These are phyloP conservation scores for Scutellaria barbata DNA, from an alignment of 257 asterid genomes.

Conservation along the genomic window DNA sequence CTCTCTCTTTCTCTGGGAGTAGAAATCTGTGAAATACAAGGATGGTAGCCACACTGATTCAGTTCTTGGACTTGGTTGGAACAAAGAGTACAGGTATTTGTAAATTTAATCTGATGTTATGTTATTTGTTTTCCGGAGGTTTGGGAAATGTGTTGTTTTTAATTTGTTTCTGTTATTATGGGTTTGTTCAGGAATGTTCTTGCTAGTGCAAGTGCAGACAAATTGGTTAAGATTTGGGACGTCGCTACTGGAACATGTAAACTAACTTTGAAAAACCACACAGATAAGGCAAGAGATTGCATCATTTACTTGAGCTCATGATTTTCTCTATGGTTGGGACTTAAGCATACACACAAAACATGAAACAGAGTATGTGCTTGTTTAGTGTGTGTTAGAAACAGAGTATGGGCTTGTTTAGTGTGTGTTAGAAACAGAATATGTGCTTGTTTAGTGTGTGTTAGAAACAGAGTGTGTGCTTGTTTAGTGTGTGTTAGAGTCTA, in stretches of 20 bases:
- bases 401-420: too few species aligned
- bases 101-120: too few species aligned
- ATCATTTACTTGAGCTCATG: constrained; percentile 15
- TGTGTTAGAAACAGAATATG: neutral
- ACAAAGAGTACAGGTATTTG: constrained; percentile 81
- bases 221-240: constrained; percentile 88
- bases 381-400: too few species aligned
- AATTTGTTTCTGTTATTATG: constrained; percentile 19
- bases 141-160: constrained; percentile 13
- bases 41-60: constrained; percentile 87
- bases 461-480: neutral
- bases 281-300: constrained; percentile 70
- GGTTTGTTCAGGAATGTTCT: constrained; percentile 69
- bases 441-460: neutral
- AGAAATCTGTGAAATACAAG: constrained; percentile 77
- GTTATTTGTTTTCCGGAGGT: constrained; percentile 2
- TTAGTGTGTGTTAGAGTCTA: neutral
- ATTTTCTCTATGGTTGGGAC: constrained; percentile 2
- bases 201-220: constrained; percentile 95
- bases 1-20: neutral
- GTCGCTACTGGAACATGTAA: constrained; percentile 50
- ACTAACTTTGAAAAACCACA: constrained; percentile 77
- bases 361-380: too few species aligned
- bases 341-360: neutral
- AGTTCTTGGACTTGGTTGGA: constrained; percentile 98